phyloP scores from a whole-genome alignment of 2,329 filamentous ascomycete species.

The Alternaria tenuissima region DNA sequence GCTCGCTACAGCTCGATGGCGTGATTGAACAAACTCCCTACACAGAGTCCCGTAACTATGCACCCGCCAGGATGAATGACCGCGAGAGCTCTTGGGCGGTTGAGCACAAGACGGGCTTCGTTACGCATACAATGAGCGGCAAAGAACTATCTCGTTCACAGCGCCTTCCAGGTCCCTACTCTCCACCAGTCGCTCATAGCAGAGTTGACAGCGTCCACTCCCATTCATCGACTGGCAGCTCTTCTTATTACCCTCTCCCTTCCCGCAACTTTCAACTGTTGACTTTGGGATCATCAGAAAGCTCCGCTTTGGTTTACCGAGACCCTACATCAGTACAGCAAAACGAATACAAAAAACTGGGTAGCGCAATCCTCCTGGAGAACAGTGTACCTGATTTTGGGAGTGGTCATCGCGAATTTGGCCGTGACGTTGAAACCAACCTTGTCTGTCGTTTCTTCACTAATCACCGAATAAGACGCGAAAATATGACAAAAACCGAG shows the following conservation, averaged over 20 bases:
- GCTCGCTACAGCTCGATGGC: not conserved
- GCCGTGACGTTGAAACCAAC: constrained; percentile 11
- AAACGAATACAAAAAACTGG: not conserved
- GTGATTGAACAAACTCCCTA: not conserved
- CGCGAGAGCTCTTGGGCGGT: not conserved
- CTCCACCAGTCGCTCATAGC: not conserved
- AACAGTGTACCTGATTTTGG: not conserved
- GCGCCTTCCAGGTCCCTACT: not conserved
- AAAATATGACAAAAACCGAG: not conserved
- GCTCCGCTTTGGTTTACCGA: not conserved
- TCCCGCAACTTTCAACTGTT: not conserved
- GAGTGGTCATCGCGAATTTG: constrained; percentile 1
- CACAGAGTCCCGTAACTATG: not conserved
- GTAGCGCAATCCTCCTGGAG: not conserved
- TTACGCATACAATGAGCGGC: not conserved
- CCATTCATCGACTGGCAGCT: not conserved
- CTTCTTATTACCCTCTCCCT: not conserved
- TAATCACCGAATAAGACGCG: not conserved
- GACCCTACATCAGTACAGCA: not conserved
- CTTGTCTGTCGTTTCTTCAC: not conserved
- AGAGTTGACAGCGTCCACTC: not conserved
- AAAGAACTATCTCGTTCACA: not conserved
- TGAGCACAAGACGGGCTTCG: not conserved
- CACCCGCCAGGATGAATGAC: not conserved
- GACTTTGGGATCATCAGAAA: not conserved